phyloP scores from a whole-genome alignment of 768 basidiomycete genomes.

The Auricularia sp. region DNA sequence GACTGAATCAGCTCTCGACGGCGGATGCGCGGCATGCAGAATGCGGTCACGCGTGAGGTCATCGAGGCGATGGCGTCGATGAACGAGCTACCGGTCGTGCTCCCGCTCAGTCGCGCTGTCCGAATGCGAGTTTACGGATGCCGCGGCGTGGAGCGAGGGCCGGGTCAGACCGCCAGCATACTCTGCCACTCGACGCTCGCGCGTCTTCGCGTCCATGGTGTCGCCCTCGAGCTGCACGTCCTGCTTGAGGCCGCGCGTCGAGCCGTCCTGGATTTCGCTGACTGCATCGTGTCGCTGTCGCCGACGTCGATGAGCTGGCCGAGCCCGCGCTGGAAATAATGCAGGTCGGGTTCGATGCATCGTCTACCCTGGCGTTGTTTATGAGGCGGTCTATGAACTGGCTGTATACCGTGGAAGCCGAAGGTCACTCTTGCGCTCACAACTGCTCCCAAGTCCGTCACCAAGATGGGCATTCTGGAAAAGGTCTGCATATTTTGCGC shows the following conservation, averaged over 20 bases:
- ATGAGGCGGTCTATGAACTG: slow-evolving; percentile 73
- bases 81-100: slow-evolving; percentile 80
- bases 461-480: slow-evolving; percentile 81
- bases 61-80: slow-evolving; percentile 70
- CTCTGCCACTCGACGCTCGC: slow-evolving; percentile 94
- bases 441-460: not conserved
- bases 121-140: slow-evolving; percentile 72
- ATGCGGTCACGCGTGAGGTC: slow-evolving; percentile 64
- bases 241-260: slow-evolving; percentile 27
- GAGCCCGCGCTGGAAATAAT: slow-evolving; percentile 67
- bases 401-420: slow-evolving; percentile 44
- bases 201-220: slow-evolving; percentile 60
- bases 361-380: slow-evolving; percentile 46
- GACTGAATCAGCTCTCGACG: too few species aligned
- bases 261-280: not conserved
- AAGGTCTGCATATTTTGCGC: slow-evolving; percentile 43
- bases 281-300: slow-evolving; percentile 63
- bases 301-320: slow-evolving; percentile 57
- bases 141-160: slow-evolving; percentile 62
- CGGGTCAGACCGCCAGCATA: slow-evolving; percentile 62
- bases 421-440: not conserved
- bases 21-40: slow-evolving; percentile 24
- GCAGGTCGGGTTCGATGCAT: slow-evolving; percentile 73
- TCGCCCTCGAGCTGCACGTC: slow-evolving; percentile 51
- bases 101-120: slow-evolving; percentile 79